Evolutionary conservation across 139 green algal genomes (phyloP), one percentile per base, ranked within the genome.

Genomic region (Mesotaenium endlicherianum): DNA sequence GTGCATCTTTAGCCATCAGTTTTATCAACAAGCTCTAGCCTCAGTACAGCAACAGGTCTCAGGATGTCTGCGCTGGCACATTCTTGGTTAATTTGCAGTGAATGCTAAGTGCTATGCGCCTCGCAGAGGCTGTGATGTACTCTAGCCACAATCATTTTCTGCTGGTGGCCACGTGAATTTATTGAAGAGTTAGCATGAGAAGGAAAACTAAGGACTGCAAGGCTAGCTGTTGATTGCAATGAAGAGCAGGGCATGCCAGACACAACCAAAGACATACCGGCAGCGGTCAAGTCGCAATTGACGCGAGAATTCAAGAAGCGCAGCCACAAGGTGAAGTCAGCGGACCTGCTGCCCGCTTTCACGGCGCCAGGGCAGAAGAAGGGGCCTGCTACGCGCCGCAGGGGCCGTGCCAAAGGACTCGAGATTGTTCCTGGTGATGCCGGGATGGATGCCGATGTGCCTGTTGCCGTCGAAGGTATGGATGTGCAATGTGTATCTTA

Each of bases 251-350:
- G 30, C 31, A 80, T 87, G n/a, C 34, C 68, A 38, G 43, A 90
- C 70, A 16, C 71, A 4, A 30, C 59, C 1, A 47, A 82, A 44
- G 59, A 39, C 11, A 67, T 90, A 2, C 3, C 40, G 1, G 16
- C 86, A 36, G 26, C 64, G 34, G 20, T 75, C 8, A 90, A 92
- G 85, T 17, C 55, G 1, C 38, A 75, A 42, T 49, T 92, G 26
- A 93, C 89, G 31, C 77, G 90, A 6, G 84, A 84, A 36, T 95
- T 93, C 84, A 95, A 94, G 67, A 50, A 44, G 14, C 34, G 14
- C n/a, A 41, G 30, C 8, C 68, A 50, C 34, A 70, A 43, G 41
- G 70, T 81, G 26, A 70, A 40, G 44, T 36, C 39, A 57, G 80
- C 80, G 17, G 80, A 82, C 34, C 75, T 84, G 1, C 47, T 81